A percentile compares a stretch with the other conserved stretches of the same genome.
These are phyloP conservation scores for Eimeria praecox DNA, from an alignment of 169 alveolate species.

Conservation along the genomic window DNA sequence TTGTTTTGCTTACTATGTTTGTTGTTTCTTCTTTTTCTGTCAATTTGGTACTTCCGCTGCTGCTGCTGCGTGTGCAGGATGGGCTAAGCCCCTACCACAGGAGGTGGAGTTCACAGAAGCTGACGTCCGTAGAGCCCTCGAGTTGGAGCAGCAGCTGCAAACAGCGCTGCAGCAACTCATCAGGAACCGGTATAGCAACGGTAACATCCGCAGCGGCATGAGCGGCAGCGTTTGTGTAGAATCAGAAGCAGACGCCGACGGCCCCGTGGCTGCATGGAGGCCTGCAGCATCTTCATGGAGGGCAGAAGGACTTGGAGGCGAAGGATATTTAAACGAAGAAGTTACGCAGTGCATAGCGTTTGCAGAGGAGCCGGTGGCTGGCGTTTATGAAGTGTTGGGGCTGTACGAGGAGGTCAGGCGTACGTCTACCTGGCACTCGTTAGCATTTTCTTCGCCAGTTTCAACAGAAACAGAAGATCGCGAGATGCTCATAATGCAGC, in stretches of 20 bases:
- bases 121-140: background rate
- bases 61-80: background rate
- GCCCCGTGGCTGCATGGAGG: background rate
- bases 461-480: background rate
- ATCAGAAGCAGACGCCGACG: background rate
- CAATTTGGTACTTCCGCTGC: background rate
- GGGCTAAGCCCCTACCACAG: background rate
- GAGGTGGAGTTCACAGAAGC: background rate
- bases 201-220: background rate
- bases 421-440: background rate
- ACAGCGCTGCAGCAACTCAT: constrained; percentile 25
- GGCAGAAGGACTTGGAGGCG: background rate
- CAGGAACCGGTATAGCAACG: background rate
- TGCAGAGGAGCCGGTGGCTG: constrained; percentile 4
- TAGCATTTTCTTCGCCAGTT: background rate
- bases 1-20: background rate
- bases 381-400: constrained; percentile 19
- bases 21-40: background rate
- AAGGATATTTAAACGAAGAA: background rate
- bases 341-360: background rate
- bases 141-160: constrained; percentile 29
- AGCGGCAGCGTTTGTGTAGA: background rate
- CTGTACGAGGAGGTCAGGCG: constrained; percentile 26
- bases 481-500: background rate
- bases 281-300: background rate